These are phyloP conservation scores for Phylloporus rhodoxanthus DNA, from an alignment of 768 basidiomycete genomes.

Conservation along the genomic window DNA sequence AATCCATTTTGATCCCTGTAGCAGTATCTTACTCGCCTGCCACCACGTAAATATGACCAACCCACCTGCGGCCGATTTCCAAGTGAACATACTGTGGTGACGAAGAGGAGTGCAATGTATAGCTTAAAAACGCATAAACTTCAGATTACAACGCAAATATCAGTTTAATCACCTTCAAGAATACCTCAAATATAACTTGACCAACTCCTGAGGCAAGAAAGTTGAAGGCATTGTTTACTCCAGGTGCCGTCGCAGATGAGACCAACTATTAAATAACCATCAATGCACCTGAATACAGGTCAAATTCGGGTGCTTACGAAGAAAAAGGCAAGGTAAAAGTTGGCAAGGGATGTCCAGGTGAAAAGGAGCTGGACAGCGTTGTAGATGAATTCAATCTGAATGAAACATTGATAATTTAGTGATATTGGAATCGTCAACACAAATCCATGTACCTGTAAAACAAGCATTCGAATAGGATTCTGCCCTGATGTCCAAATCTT, in stretches of 20 bases:
- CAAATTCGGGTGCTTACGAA: conserved; percentile 54
- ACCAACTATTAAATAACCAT: conserved; percentile 58
- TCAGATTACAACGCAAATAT: conserved; percentile 14
- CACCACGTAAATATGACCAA: conserved; percentile 4
- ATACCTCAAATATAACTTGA: conserved; percentile 67
- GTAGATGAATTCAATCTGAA: conserved; percentile 84
- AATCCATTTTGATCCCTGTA: conserved; percentile 77
- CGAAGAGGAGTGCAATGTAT: conserved; percentile 80
- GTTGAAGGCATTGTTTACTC: conserved; percentile 66
- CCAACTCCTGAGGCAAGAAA: conserved; percentile 73
- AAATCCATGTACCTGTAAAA: conserved; percentile 44
- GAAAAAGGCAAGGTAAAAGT: conserved; percentile 93
- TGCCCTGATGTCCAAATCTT: conserved; percentile 92
- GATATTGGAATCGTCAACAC: neutral
- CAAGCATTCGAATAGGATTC: conserved; percentile 74
- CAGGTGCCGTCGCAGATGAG: conserved; percentile 63
- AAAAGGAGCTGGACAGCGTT: conserved; percentile 86
- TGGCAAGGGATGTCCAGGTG: conserved; percentile 90
- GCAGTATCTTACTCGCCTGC: conserved; percentile 1
- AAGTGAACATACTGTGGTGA: conserved; percentile 79
- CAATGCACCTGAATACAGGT: conserved; percentile 17
- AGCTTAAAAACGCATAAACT: conserved; percentile 37
- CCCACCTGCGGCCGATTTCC: conserved; percentile 77
- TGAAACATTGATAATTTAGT: neutral
- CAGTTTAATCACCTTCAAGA: conserved; percentile 44